Evolutionary conservation across 441 rosid species (phyloP).

Genomic region (Rhodomyrtus psidioides): DNA sequence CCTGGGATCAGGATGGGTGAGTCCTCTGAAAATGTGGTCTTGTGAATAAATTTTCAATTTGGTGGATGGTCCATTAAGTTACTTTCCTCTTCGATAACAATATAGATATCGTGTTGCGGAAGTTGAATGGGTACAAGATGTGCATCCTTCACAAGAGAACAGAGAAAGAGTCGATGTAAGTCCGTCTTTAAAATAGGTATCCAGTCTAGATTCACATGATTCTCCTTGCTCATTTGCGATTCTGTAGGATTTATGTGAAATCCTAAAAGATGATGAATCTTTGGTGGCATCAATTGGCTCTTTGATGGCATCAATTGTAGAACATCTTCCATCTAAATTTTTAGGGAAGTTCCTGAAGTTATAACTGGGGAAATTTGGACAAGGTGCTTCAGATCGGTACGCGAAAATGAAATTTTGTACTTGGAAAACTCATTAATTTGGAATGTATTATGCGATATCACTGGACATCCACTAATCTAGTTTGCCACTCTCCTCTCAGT

Average conservation of each 20-base stretch:
- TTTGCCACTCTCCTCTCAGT: not conserved
- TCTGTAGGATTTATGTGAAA: not conserved
- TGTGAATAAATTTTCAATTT: not conserved
- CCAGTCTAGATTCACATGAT: not conserved
- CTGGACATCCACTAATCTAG: not conserved
- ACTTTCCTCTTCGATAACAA: not conserved
- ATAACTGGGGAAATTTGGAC: not conserved
- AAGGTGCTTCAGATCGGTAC: not conserved
- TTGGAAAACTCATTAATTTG: not conserved
- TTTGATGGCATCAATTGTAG: not conserved
- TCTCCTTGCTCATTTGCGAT: not conserved
- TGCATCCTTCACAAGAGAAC: slow-evolving; percentile 29
- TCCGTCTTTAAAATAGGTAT: not conserved
- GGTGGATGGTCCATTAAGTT: not conserved
- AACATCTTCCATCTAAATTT: not conserved
- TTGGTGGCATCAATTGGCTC: not conserved
- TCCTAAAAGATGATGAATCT: not conserved
- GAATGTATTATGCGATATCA: not conserved
- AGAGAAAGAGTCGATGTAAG: slow-evolving; percentile 54
- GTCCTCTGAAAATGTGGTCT: slow-evolving; percentile 17
- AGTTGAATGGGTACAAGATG: slow-evolving; percentile 87
- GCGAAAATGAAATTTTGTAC: not conserved
- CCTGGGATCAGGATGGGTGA: slow-evolving; percentile 98
- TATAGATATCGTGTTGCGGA: slow-evolving; percentile 84
- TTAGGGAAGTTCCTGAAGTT: not conserved